Conservation (phyloP, 2,329 filamentous ascomycete species). For the Cordyceps javanica region DNA sequence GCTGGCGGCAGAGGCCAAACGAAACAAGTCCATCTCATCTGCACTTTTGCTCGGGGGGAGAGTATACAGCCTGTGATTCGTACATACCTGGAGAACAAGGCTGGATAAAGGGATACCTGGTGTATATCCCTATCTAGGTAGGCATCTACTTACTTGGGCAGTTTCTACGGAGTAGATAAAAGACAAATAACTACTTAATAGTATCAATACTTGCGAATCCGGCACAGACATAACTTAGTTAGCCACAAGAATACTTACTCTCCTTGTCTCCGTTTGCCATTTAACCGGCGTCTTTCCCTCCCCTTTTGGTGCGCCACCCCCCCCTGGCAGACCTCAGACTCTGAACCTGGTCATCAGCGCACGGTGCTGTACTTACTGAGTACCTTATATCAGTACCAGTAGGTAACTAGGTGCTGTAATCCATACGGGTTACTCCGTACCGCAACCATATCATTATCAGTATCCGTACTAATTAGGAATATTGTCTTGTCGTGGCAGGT, state of each 20-base stretch:
- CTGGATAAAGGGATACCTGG: too few relatives aligned
- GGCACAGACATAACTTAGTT: neutral
- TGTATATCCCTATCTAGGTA: too few relatives aligned
- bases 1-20: neutral
- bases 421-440: neutral
- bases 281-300: neutral
- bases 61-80: too few relatives aligned
- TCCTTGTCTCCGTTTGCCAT: neutral
- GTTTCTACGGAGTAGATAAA: too few relatives aligned
- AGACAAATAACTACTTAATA: too few relatives aligned
- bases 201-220: too few relatives aligned
- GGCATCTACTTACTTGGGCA: too few relatives aligned
- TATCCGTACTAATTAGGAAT: neutral
- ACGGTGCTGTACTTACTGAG: neutral
- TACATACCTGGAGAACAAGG: too few relatives aligned
- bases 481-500: neutral
- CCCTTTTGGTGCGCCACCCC: neutral
- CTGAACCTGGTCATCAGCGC: neutral
- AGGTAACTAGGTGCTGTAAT: neutral
- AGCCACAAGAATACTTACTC: too few relatives aligned
- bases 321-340: neutral
- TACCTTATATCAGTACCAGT: too few relatives aligned
- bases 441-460: neutral
- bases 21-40: too few relatives aligned
- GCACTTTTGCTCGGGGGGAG: too few relatives aligned